Evolutionary conservation across 2,329 filamentous ascomycete species (phyloP).

Genomic region (Alternaria hordeiaustralica): DNA sequence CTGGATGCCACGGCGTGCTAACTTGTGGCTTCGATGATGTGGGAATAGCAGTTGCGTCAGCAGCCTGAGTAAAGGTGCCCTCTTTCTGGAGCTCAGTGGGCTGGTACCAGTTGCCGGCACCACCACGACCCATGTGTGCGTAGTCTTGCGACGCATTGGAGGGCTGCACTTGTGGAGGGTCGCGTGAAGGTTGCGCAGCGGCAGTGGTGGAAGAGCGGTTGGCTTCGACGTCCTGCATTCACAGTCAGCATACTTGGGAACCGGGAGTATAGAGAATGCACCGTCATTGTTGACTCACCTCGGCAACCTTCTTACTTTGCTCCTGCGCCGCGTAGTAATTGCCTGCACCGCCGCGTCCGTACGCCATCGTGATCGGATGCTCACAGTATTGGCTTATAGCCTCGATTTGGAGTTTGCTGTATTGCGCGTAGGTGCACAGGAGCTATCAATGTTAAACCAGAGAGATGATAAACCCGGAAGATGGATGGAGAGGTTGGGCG

Average conservation of each 20-base stretch:
- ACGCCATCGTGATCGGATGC: slow-evolving; percentile 27
- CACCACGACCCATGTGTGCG: slow-evolving; percentile 54
- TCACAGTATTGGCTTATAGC: not conserved
- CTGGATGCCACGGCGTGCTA: slow-evolving; percentile 46
- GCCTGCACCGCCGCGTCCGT: slow-evolving; percentile 55
- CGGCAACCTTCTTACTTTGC: slow-evolving; percentile 36
- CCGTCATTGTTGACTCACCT: slow-evolving; percentile 26
- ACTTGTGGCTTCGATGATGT: slow-evolving; percentile 33
- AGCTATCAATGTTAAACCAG: not conserved
- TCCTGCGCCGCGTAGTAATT: slow-evolving; percentile 51
- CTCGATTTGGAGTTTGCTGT: not conserved
- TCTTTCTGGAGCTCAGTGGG: slow-evolving; percentile 49
- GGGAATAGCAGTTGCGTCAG: slow-evolving; percentile 39
- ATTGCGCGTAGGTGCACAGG: not conserved
- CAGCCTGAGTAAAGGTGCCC: slow-evolving; percentile 46
- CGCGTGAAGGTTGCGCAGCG: slow-evolving; percentile 7
- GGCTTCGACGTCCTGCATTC: slow-evolving; percentile 49
- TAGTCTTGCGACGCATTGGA: slow-evolving; percentile 45
- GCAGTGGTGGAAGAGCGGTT: slow-evolving; percentile 33
- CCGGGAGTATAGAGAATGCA: no score
- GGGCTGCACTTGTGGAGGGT: slow-evolving; percentile 20
- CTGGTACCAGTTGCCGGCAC: slow-evolving; percentile 56
- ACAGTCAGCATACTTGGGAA: slow-evolving; percentile 8
- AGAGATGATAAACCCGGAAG: not conserved
- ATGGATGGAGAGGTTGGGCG: not conserved